Conservation (phyloP, 148 eudicot genomes). For the Rhododendron griersonianum region DNA sequence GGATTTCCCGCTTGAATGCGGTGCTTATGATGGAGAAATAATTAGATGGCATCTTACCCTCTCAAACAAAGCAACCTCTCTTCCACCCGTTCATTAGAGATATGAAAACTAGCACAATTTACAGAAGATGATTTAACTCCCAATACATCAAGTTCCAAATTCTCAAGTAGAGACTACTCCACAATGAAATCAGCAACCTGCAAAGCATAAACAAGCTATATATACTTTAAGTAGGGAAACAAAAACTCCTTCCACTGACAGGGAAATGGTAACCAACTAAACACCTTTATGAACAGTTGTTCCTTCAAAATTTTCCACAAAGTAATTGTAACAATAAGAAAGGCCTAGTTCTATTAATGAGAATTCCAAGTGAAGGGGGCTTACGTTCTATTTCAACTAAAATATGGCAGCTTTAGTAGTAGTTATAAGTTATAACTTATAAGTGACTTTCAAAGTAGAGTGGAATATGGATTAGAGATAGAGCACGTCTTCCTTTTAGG, state of each 20-base stretch:
- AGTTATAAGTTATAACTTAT: background rate
- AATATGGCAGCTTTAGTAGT: background rate
- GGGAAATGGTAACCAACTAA: background rate
- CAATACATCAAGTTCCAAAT: slow-evolving; percentile 10
- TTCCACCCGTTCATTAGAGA: slow-evolving; percentile 10
- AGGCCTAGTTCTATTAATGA: background rate
- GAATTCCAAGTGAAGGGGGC: background rate
- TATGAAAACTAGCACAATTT: slow-evolving; percentile 12
- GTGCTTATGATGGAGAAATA: slow-evolving; percentile 39
- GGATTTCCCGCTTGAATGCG: slow-evolving; percentile 33
- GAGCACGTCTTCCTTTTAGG: background rate
- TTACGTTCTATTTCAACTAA: background rate
- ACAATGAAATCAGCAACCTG: slow-evolving; percentile 18
- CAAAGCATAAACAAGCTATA: background rate
- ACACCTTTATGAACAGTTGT: background rate
- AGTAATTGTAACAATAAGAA: background rate
- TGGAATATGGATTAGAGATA: background rate
- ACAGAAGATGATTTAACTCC: slow-evolving; percentile 29
- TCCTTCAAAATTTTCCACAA: too few species aligned
- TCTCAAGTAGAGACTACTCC: slow-evolving; percentile 5
- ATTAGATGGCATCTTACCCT: slow-evolving; percentile 55
- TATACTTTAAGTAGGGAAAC: background rate
- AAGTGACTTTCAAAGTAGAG: background rate
- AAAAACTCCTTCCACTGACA: background rate
- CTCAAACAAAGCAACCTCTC: slow-evolving; percentile 21